A percentile compares a stretch with the other conserved stretches of the same genome.
Evolutionary conservation across 108 stramenopile species (phyloP).

Genomic region (Halocafeteria seosinensis): DNA sequence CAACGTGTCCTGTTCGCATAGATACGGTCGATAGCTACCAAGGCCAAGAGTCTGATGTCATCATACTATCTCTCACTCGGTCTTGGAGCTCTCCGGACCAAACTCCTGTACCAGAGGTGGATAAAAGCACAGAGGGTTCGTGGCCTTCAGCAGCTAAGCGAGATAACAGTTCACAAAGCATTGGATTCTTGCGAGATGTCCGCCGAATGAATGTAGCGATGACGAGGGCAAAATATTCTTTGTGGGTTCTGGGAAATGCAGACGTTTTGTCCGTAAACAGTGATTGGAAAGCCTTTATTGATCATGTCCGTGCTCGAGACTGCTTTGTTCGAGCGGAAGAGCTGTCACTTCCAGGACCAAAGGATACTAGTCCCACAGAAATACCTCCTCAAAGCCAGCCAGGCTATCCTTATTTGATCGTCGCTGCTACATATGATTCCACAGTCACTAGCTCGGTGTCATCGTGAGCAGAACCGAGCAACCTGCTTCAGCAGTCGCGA

Average conservation of each 20-base stretch:
- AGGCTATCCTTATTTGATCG: no score
- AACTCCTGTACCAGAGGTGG: not conserved
- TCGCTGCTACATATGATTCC: no score
- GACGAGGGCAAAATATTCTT: constrained; percentile 30
- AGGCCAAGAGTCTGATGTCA: constrained; percentile 73
- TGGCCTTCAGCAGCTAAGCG: not conserved
- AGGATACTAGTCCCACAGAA: no score
- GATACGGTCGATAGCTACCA: constrained; percentile 81
- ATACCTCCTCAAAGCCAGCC: no score
- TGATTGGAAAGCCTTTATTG: constrained; percentile 4
- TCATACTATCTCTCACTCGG: constrained; percentile 75
- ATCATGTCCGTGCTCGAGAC: no score
- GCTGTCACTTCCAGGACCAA: no score
- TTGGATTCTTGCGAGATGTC: constrained; percentile 46
- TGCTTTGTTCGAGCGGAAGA: no score
- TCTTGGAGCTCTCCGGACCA: constrained; percentile 10
- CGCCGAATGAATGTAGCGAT: constrained; percentile 44
- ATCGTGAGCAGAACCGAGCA: no score
- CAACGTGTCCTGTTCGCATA: constrained; percentile 48
- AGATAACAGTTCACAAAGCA: not conserved
- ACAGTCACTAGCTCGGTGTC: no score
- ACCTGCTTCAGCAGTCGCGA: no score
- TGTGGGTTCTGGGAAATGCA: constrained; percentile 38
- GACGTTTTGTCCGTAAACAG: not conserved
- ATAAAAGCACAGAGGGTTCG: no score